Evolutionary conservation across 2,329 filamentous ascomycete genomes (phyloP).

Genomic region (Fusarium sp.): DNA sequence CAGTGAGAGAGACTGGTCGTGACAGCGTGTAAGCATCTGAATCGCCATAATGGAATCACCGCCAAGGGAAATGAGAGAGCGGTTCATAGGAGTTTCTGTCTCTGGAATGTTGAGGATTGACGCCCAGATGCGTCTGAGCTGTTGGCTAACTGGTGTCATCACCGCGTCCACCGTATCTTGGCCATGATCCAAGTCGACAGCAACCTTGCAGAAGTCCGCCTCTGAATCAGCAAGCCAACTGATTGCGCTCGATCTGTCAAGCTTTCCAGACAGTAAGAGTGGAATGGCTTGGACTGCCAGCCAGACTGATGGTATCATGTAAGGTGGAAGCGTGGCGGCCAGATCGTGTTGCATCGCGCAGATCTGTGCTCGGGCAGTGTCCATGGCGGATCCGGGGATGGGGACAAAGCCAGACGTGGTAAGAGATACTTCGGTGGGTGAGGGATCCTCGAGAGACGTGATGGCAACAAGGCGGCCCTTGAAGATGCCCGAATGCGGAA

Average conservation of each 20-base stretch:
- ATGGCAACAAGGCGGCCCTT: constrained; percentile 25
- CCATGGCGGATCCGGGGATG: neutral
- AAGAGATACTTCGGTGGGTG: neutral
- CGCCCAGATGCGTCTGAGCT: constrained; percentile 49
- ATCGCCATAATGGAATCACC: constrained; percentile 58
- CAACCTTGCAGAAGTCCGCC: constrained; percentile 49
- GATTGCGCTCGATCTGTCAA: constrained; percentile 45
- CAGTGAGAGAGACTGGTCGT: constrained; percentile 42
- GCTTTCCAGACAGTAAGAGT: constrained; percentile 23
- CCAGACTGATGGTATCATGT: constrained; percentile 32
- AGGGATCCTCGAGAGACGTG: neutral
- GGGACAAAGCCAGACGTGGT: neutral
- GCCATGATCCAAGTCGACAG: constrained; percentile 47
- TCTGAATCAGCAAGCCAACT: constrained; percentile 56
- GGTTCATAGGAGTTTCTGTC: constrained; percentile 41
- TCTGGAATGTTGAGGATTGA: constrained; percentile 50
- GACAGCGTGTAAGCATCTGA: constrained; percentile 52
- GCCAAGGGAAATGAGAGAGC: constrained; percentile 52
- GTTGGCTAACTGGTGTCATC: neutral
- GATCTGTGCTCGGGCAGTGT: neutral
- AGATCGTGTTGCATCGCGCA: constrained; percentile 2
- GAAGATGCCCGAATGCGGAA: constrained; percentile 43
- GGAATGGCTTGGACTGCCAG: constrained; percentile 20
- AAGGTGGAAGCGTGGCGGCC: constrained; percentile 16
- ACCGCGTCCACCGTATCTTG: neutral